phyloP scores from a whole-genome alignment of 2,329 filamentous ascomycete species.

The Lasiodiplodia sp. region DNA sequence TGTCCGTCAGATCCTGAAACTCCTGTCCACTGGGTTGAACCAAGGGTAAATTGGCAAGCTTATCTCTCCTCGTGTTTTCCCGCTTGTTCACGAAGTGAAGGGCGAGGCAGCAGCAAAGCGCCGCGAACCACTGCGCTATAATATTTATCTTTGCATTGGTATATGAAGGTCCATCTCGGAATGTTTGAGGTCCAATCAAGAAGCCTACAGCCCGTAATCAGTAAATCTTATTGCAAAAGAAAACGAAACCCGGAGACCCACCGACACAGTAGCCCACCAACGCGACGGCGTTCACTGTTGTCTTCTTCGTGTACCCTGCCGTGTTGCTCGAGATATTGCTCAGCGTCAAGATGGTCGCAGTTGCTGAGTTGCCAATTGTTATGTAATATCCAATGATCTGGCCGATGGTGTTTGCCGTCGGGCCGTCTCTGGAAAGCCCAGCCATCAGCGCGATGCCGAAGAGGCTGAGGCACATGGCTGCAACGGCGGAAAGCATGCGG shows the following conservation, averaged over 20 bases:
- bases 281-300: conserved; percentile 9
- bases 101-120: background rate
- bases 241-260: background rate
- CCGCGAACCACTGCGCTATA: conserved; percentile 15
- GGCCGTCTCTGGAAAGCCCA: background rate
- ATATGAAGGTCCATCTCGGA: conserved; percentile 1
- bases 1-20: background rate
- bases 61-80: background rate
- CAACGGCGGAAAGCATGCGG: conserved; percentile 2
- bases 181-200: background rate
- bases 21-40: background rate
- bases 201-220: background rate
- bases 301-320: conserved; percentile 15
- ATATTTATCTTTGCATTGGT: conserved; percentile 11
- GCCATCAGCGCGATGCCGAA: conserved; percentile 5
- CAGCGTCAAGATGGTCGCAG: conserved; percentile 6
- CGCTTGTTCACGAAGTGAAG: conserved; percentile 4
- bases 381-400: conserved; percentile 18
- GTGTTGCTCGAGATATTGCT: conserved; percentile 8
- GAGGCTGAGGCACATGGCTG: conserved; percentile 11
- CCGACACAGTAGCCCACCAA: conserved; percentile 10
- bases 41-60: background rate
- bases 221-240: background rate
- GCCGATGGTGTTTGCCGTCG: background rate
- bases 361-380: conserved; percentile 10